Conservation (phyloP, 352 stramenopile genomes). For the Phytophthora foliorum region DNA sequence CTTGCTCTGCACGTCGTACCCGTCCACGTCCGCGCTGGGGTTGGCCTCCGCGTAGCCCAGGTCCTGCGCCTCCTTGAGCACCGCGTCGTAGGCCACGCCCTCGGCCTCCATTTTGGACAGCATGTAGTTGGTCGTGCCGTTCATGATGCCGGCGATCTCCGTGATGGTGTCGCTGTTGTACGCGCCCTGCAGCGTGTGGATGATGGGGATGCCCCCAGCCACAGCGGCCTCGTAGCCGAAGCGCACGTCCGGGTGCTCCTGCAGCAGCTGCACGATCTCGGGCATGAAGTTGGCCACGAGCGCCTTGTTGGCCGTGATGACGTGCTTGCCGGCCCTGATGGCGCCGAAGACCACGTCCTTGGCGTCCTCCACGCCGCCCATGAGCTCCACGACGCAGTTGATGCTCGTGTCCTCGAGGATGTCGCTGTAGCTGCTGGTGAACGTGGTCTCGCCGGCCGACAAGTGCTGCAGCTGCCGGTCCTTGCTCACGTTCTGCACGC, state of each 20-base stretch:
- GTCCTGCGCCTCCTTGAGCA: conserved; percentile 95
- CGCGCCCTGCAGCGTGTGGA: conserved; percentile 94
- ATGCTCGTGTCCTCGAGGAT: conserved; percentile 95
- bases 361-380: conserved; percentile 95
- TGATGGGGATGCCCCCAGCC: conserved; percentile 97
- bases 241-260: conserved; percentile 76
- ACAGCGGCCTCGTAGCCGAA: conserved; percentile 97
- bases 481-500: conserved; percentile 84
- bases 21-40: conserved; percentile 96
- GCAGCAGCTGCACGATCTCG: conserved; percentile 91
- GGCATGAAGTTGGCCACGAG: conserved; percentile 95
- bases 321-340: conserved; percentile 92
- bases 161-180: conserved; percentile 95
- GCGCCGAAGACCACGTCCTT: conserved; percentile 95
- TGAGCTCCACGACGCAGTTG: conserved; percentile 97
- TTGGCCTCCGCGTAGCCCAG: conserved; percentile 96
- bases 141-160: conserved; percentile 96
- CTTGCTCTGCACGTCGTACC: conserved; percentile 96
- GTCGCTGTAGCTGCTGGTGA: conserved; percentile 79
- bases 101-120: conserved; percentile 97
- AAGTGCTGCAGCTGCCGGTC: conserved; percentile 75
- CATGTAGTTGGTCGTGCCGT: conserved; percentile 99
- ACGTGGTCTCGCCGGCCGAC: conserved; percentile 48
- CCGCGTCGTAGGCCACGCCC: conserved; percentile 92
- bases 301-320: conserved; percentile 98